Conservation (phyloP, 768 basidiomycete genomes). For the Hortiboletus campestris region DNA sequence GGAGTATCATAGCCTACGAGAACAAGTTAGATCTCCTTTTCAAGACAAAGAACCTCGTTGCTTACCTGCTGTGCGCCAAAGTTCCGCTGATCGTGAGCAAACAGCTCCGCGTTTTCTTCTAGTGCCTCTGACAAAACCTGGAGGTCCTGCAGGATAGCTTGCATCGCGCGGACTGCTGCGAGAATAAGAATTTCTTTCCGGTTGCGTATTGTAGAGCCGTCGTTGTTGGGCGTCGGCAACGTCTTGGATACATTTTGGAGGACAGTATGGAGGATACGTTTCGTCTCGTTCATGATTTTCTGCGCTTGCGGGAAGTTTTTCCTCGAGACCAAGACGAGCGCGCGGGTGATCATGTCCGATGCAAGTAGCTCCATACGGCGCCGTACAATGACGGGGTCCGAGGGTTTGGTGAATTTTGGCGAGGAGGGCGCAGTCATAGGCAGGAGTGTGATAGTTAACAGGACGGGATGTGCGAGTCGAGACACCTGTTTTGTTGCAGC, state of each 20-base stretch:
- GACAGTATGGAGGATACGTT: constrained; percentile 88
- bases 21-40: constrained; percentile 1
- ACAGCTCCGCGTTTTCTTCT: constrained; percentile 87
- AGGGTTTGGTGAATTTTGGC: constrained; percentile 42
- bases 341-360: constrained; percentile 96
- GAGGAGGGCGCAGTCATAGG: constrained; percentile 44
- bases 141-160: constrained; percentile 83
- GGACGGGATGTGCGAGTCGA: constrained; percentile 85
- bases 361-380: constrained; percentile 95
- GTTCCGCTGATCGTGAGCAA: constrained; percentile 91
- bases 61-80: constrained; percentile 95
- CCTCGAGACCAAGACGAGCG: constrained; percentile 86
- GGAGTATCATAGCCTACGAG: constrained; percentile 85
- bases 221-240: constrained; percentile 54
- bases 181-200: constrained; percentile 76
- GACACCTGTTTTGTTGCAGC: constrained; percentile 79
- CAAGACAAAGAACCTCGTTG: background rate
- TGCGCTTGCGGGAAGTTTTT: constrained; percentile 90
- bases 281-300: constrained; percentile 87
- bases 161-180: constrained; percentile 74
- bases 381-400: constrained; percentile 88
- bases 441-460: constrained; percentile 91
- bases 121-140: constrained; percentile 84
- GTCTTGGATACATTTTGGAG: constrained; percentile 78
- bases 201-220: constrained; percentile 56